Percentiles rank a stretch among this genome's conserved stretches.
These are phyloP conservation scores for Hydnum rufescens DNA, from an alignment of 768 basidiomycete genomes.

Conservation along the genomic window DNA sequence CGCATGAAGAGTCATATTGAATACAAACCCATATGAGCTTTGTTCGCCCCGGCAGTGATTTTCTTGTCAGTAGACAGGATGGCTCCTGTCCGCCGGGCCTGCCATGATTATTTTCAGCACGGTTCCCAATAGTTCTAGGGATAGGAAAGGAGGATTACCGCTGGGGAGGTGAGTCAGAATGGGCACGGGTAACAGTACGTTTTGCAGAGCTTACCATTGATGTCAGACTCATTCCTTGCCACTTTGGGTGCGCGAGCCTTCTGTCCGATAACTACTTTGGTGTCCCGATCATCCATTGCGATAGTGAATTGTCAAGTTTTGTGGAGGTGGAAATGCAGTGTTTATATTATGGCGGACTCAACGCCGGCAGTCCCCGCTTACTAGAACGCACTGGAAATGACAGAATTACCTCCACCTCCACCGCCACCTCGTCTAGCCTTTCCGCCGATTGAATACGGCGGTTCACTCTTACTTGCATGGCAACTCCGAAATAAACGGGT, in stretches of 20 bases:
- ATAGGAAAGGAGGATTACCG: conserved; percentile 11
- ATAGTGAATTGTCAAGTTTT: too few species aligned
- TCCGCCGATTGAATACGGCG: conserved; percentile 22
- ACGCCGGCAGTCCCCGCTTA: too few species aligned
- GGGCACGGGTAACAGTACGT: background rate
- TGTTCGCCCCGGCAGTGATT: conserved; percentile 45
- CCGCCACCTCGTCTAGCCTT: background rate
- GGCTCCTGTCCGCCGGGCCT: conserved; percentile 55
- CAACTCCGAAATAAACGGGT: conserved; percentile 70
- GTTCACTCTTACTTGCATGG: conserved; percentile 82
- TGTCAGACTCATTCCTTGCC: conserved; percentile 37
- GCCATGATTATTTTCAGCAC: background rate
- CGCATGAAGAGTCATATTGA: background rate
- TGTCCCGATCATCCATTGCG: conserved; percentile 41
- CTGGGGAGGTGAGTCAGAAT: background rate
- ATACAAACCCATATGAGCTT: conserved; percentile 46
- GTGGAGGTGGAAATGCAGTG: too few species aligned
- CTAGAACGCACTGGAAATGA: background rate
- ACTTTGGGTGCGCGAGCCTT: conserved; percentile 45
- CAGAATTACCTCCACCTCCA: background rate
- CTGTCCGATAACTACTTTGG: conserved; percentile 49
- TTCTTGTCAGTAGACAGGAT: conserved; percentile 77
- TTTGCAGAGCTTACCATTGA: conserved; percentile 26
- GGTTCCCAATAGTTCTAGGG: background rate
- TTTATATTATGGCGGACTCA: too few species aligned